These are phyloP conservation scores for Paulownia fortunei DNA, from an alignment of 257 asterid species.

Conservation along the genomic window DNA sequence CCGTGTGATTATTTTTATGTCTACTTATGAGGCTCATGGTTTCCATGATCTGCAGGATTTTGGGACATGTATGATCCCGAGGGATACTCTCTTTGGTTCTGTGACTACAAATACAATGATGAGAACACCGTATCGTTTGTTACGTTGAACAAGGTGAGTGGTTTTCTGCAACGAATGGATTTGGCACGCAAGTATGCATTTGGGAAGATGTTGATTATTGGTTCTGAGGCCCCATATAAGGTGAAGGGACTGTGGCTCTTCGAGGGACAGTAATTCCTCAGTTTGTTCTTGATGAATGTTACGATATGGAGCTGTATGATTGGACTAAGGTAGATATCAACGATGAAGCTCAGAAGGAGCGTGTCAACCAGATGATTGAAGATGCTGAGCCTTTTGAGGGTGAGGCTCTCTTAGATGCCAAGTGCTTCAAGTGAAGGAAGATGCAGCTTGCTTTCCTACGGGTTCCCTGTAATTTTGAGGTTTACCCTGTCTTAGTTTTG, in stretches of 20 bases:
- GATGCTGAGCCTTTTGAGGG: slow-evolving; percentile 79
- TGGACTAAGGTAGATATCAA: slow-evolving; percentile 70
- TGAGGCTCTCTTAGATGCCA: slow-evolving; percentile 59
- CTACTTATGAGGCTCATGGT: slow-evolving; percentile 8
- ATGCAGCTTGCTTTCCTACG: not conserved
- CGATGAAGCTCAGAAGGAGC: slow-evolving; percentile 65
- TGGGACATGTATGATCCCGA: slow-evolving; percentile 99
- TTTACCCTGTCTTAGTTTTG: slow-evolving; percentile 20
- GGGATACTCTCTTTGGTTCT: slow-evolving; percentile 98
- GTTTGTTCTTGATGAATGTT: slow-evolving; percentile 76
- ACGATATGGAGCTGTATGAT: slow-evolving; percentile 90
- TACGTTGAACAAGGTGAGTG: slow-evolving; percentile 90
- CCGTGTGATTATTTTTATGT: slow-evolving; percentile 25
- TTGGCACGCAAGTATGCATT: slow-evolving; percentile 91
- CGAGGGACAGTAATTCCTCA: slow-evolving; percentile 93
- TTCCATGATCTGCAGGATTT: slow-evolving; percentile 57
- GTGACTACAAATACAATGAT: slow-evolving; percentile 89
- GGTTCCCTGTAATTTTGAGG: slow-evolving; percentile 16
- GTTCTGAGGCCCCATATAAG: slow-evolving; percentile 78
- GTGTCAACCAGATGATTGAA: slow-evolving; percentile 65
- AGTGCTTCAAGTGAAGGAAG: slow-evolving; percentile 62
- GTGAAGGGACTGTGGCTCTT: slow-evolving; percentile 98
- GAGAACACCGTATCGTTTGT: slow-evolving; percentile 89
- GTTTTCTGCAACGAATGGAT: slow-evolving; percentile 95
- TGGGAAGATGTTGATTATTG: slow-evolving; percentile 92